Evolutionary conservation across 1,284 basidiomycete species (phyloP).

Genomic region (Pulveroboletus sp.): DNA sequence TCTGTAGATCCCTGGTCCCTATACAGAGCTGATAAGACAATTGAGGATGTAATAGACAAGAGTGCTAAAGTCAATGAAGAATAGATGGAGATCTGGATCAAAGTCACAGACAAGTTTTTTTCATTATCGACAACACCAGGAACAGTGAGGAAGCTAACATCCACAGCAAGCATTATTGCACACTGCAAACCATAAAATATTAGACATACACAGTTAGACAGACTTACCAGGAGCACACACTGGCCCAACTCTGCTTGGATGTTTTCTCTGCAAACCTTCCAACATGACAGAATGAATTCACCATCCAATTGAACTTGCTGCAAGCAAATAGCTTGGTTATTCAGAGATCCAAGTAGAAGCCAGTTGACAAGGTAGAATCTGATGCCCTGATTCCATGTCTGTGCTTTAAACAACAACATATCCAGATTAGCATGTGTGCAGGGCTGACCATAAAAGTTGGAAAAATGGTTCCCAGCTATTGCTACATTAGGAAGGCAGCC

Average conservation of each 20-base stretch:
- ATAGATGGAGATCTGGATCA: conserved; percentile 15
- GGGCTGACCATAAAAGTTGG: conserved; percentile 15
- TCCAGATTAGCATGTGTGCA: conserved; percentile 16
- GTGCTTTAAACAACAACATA: conserved; percentile 3
- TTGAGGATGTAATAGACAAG: no score
- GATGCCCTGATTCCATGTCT: conserved; percentile 6
- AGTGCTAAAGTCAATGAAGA: conserved; percentile 11
- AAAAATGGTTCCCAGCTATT: conserved; percentile 17
- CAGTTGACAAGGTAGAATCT: conserved; percentile 4
- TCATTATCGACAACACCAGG: conserved; percentile 2
- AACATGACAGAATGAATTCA: conserved; percentile 22
- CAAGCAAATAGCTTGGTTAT: conserved; percentile 16
- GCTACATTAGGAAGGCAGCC: not conserved
- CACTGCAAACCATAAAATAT: conserved; percentile 15
- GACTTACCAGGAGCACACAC: conserved; percentile 46
- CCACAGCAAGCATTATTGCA: conserved; percentile 19
- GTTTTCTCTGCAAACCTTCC: conserved; percentile 37
- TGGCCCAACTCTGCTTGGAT: conserved; percentile 49
- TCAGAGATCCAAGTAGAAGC: no score
- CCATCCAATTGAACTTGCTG: conserved; percentile 21
- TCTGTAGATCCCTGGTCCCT: no score
- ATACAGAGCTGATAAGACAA: no score
- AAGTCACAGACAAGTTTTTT: not conserved
- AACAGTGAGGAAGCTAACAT: conserved; percentile 20
- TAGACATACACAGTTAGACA: fast-evolving